Conservation (phyloP, 495 filamentous ascomycete species). For the Xylaria intraflava region DNA sequence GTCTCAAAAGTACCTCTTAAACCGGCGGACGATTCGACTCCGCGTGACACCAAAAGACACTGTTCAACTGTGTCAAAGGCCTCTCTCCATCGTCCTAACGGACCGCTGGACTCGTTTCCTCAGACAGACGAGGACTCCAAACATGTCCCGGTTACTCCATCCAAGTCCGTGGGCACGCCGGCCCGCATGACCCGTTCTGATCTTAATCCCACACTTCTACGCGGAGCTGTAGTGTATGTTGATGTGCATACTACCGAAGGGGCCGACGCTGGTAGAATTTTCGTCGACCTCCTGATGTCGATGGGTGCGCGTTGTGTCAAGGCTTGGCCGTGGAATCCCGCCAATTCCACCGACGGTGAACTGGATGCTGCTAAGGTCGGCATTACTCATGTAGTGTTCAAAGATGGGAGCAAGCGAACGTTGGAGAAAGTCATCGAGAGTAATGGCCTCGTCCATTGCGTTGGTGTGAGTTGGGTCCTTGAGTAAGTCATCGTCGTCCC, state of each 20-base stretch:
- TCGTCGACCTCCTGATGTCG: slow-evolving; percentile 69
- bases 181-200: slow-evolving; percentile 48
- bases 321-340: slow-evolving; percentile 79
- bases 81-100: slow-evolving; percentile 22
- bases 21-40: slow-evolving; percentile 56
- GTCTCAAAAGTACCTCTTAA: slow-evolving; percentile 72
- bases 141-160: slow-evolving; percentile 26
- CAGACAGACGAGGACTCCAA: slow-evolving; percentile 8
- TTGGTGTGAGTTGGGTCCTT: slow-evolving; percentile 82
- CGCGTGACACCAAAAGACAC: slow-evolving; percentile 43
- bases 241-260: slow-evolving; percentile 91
- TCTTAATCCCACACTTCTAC: slow-evolving; percentile 46
- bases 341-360: slow-evolving; percentile 23
- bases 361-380: slow-evolving; percentile 54
- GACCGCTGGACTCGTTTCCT: slow-evolving; percentile 34
- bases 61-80: slow-evolving; percentile 50
- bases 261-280: slow-evolving; percentile 76
- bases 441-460: slow-evolving; percentile 69
- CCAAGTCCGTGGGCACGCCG: slow-evolving; percentile 44
- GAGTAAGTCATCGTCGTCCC: slow-evolving; percentile 53
- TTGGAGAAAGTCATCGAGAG: slow-evolving; percentile 78
- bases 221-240: slow-evolving; percentile 77
- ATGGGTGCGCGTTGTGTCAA: slow-evolving; percentile 84
- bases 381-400: slow-evolving; percentile 93
- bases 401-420: slow-evolving; percentile 82